Evolutionary conservation across 768 basidiomycete genomes (phyloP).

Genomic region (Rhizopogon vinicolor): DNA sequence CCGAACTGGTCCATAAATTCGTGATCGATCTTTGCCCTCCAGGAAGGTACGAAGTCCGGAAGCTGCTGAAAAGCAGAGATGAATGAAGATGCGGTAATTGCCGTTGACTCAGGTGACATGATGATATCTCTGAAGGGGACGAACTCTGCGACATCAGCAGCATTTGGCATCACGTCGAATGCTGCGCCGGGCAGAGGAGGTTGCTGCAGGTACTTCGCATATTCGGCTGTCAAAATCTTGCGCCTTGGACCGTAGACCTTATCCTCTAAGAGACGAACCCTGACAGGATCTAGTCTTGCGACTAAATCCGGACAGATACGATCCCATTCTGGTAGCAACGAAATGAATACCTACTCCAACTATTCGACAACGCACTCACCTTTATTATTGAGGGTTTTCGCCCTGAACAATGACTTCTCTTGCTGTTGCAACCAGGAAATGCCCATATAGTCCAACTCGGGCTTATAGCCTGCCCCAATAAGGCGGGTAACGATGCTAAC

Average conservation of each 20-base stretch:
- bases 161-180: slow-evolving; percentile 1
- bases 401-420: not conserved
- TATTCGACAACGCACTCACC: not conserved
- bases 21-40: not conserved
- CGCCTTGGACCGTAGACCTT: not conserved
- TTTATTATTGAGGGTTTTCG: not conserved
- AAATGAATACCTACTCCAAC: not conserved
- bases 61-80: slow-evolving; percentile 1
- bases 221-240: not conserved
- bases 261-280: not conserved
- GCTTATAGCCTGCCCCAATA: not conserved
- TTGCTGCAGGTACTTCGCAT: not conserved
- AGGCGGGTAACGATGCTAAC: not conserved
- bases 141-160: not conserved
- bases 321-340: not conserved
- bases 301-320: not conserved
- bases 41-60: not conserved
- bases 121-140: not conserved
- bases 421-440: not conserved
- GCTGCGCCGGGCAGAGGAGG: not conserved
- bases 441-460: not conserved
- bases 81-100: not conserved
- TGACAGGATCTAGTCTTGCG: not conserved
- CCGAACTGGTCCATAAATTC: not conserved
- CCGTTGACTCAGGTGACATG: not conserved